Conservation (phyloP, 176 grass and related monocot species). For the Neostapfia colusana region DNA sequence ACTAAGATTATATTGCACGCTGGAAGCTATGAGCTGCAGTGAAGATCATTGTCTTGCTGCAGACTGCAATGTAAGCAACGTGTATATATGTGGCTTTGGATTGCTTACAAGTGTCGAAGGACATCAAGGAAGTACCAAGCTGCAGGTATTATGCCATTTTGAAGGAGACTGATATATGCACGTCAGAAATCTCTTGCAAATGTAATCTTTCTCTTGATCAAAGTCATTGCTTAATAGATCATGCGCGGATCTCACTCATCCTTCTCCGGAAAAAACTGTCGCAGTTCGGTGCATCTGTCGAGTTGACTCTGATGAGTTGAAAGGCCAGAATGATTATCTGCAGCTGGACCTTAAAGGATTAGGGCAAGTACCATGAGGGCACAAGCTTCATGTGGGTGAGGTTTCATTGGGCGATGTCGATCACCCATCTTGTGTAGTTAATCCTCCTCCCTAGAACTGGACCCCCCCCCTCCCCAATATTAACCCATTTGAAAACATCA, state of each 20-base stretch:
- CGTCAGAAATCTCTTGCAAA: no score
- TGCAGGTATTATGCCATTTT: neutral
- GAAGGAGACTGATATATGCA: neutral
- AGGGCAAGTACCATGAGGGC: slow-evolving; percentile 10
- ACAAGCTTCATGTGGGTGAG: slow-evolving; percentile 30
- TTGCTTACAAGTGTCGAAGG: neutral
- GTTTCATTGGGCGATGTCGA: slow-evolving; percentile 29
- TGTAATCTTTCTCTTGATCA: neutral
- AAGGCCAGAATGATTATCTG: neutral
- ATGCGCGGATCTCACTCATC: neutral
- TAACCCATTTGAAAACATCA: slow-evolving; percentile 40
- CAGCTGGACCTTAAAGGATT: neutral
- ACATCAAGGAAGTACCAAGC: no score
- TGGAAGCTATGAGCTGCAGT: no score
- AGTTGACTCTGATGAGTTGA: neutral
- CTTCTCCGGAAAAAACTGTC: neutral
- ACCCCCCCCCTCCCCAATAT: slow-evolving; percentile 34
- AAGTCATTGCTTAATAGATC: neutral
- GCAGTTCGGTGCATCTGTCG: neutral
- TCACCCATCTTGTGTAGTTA: slow-evolving; percentile 36
- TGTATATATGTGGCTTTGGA: neutral
- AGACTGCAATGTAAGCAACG: neutral
- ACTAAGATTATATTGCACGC: no score
- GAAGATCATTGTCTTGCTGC: neutral
- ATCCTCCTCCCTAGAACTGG: slow-evolving; percentile 59